Conservation (phyloP, 495 filamentous ascomycete genomes). For the Penicillium lividum region DNA sequence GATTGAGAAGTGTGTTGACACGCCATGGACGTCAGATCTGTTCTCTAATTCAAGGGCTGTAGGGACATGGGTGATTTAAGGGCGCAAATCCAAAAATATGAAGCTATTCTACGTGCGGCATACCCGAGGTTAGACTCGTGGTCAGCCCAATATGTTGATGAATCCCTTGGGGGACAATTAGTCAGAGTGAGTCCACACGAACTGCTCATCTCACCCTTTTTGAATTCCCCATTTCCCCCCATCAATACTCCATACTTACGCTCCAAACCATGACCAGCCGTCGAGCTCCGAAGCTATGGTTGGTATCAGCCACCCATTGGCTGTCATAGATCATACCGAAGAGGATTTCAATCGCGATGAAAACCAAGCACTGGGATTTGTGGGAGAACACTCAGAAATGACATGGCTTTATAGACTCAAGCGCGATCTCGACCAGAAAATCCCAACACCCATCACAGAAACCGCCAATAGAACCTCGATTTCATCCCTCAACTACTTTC, state of each 20-base stretch:
- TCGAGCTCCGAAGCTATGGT: conserved; percentile 24
- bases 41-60: conserved; percentile 25
- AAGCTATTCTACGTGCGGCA: conserved; percentile 40
- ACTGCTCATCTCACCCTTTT: not conserved
- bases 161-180: conserved; percentile 27
- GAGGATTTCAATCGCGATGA: conserved; percentile 61
- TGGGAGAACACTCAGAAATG: conserved; percentile 64
- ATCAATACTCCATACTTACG: not conserved
- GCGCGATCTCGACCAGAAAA: conserved; percentile 35
- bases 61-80: conserved; percentile 46
- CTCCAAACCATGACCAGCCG: conserved; percentile 6
- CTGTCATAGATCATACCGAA: conserved; percentile 53
- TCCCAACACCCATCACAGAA: conserved; percentile 17
- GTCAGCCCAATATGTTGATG: conserved; percentile 39
- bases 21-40: not conserved
- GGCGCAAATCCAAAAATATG: conserved; percentile 34
- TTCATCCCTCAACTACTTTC: conserved; percentile 54
- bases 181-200: conserved; percentile 18
- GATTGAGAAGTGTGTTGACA: conserved; percentile 49
- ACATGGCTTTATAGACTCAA: conserved; percentile 58
- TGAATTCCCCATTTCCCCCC: not conserved
- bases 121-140: conserved; percentile 35
- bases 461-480: conserved; percentile 29
- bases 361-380: conserved; percentile 55
- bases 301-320: conserved; percentile 43